phyloP scores from a whole-genome alignment of 2,329 filamentous ascomycete genomes.

The Botrytis medusae region DNA sequence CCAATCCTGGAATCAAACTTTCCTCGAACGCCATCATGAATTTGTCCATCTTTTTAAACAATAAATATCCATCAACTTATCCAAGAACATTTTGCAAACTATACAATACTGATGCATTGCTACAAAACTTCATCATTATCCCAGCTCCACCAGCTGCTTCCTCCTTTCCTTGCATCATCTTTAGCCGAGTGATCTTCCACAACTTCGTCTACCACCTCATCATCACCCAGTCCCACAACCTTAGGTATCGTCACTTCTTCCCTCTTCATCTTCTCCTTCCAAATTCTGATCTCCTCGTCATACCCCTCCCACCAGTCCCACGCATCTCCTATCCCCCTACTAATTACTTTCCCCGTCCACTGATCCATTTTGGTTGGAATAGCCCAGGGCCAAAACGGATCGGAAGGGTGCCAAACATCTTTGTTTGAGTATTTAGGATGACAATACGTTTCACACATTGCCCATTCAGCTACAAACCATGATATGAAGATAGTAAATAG shows the following conservation, averaged over 20 bases:
- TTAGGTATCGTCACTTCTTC: background rate
- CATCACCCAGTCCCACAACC: background rate
- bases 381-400: constrained; percentile 60
- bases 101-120: background rate
- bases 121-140: constrained; percentile 5
- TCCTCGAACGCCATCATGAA: background rate
- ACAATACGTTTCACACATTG: constrained; percentile 55
- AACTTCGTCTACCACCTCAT: constrained; percentile 5
- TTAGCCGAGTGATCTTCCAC: background rate
- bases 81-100: background rate
- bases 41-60: constrained; percentile 9
- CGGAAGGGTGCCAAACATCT: constrained; percentile 52
- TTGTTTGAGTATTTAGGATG: constrained; percentile 51
- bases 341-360: constrained; percentile 46
- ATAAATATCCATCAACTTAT: background rate
- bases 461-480: constrained; percentile 57
- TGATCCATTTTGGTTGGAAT: constrained; percentile 63
- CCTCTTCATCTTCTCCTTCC: constrained; percentile 4
- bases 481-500: constrained; percentile 43
- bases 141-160: constrained; percentile 15
- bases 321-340: constrained; percentile 12
- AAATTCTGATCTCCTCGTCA: constrained; percentile 4
- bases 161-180: background rate
- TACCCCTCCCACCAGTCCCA: constrained; percentile 16
- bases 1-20: background rate